Percentiles rank a stretch among this genome's conserved stretches.
Conservation (phyloP, 2,329 filamentous ascomycete species). For the Exophiala dermatitidis region DNA sequence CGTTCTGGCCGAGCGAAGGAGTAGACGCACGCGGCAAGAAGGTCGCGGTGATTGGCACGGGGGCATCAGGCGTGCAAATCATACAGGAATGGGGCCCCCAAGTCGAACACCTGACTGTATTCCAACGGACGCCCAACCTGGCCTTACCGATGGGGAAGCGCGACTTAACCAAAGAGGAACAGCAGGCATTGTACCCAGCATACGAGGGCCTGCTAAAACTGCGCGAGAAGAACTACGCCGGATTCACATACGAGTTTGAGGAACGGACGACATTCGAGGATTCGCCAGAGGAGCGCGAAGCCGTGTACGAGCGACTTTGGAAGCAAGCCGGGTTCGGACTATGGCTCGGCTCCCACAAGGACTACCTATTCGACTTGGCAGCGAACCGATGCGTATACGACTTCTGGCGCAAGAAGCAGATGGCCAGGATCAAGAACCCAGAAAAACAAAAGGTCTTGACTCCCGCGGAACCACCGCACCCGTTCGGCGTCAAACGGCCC, state of each 20-base stretch:
- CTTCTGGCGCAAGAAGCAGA: slow-evolving; percentile 50
- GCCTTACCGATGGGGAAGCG: slow-evolving; percentile 54
- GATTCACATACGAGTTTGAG: slow-evolving; percentile 51
- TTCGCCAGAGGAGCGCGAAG: slow-evolving; percentile 33
- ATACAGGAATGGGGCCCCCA: slow-evolving; percentile 53
- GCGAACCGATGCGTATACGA: slow-evolving; percentile 49
- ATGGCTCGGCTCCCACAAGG: slow-evolving; percentile 47
- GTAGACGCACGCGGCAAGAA: slow-evolving; percentile 53
- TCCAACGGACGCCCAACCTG: slow-evolving; percentile 61
- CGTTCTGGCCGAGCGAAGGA: slow-evolving; percentile 51
- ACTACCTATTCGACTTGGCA: slow-evolving; percentile 37
- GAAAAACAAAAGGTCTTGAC: slow-evolving; percentile 47
- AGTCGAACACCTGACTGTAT: slow-evolving; percentile 44
- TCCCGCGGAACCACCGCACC: slow-evolving; percentile 46
- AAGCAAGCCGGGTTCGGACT: slow-evolving; percentile 47
- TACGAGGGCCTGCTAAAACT: slow-evolving; percentile 20
- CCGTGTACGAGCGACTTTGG: slow-evolving; percentile 46
- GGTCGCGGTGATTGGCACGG: slow-evolving; percentile 58
- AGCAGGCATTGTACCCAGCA: slow-evolving; percentile 34
- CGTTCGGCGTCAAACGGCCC: slow-evolving; percentile 49
- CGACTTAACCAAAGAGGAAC: slow-evolving; percentile 42
- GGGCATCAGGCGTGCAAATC: slow-evolving; percentile 58
- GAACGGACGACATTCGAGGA: slow-evolving; percentile 44
- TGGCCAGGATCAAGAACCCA: slow-evolving; percentile 46
- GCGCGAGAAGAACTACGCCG: slow-evolving; percentile 38